A percentile compares a stretch with the other conserved stretches of the same genome.
Conservation (phyloP, 352 stramenopile genomes). For the Blastocystis sp. region DNA sequence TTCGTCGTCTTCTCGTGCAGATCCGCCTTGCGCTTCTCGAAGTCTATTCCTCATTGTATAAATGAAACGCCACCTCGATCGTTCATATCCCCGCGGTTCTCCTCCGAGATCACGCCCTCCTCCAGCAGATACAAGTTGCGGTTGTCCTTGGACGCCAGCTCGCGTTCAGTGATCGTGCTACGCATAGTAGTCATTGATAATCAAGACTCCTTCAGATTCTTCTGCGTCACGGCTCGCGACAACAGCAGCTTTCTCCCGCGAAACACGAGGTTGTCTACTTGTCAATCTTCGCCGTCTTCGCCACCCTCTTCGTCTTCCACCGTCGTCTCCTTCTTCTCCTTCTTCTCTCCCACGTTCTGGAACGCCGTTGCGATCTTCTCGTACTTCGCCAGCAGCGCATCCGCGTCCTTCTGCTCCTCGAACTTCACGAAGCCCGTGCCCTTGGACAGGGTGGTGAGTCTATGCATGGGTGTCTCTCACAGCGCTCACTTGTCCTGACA, state of each 20-base stretch:
- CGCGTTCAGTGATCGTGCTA: constrained; percentile 13
- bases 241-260: background rate
- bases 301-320: too few species aligned
- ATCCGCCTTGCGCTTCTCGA: constrained; percentile 86
- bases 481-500: constrained; percentile 21
- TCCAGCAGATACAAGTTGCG: constrained; percentile 91
- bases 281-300: background rate
- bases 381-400: constrained; percentile 13
- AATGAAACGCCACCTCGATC: constrained; percentile 70
- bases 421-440: constrained; percentile 64
- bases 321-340: background rate
- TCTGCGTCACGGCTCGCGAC: constrained; percentile 1
- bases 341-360: background rate
- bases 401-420: background rate
- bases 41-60: constrained; percentile 77
- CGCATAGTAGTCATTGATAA: background rate
- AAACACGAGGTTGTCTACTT: background rate
- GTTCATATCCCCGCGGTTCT: constrained; percentile 71
- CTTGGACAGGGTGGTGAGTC: constrained; percentile 8
- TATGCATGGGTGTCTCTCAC: background rate
- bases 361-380: background rate
- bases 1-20: constrained; percentile 92
- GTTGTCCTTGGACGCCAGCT: constrained; percentile 84
- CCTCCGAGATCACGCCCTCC: constrained; percentile 84
- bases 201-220: constrained; percentile 14